Evolutionary conservation across 225 moss, liverwort and hornwort genomes (phyloP), one percentile per base, ranked within the genome.

Genomic region (Rhytidiadelphus loreus): DNA sequence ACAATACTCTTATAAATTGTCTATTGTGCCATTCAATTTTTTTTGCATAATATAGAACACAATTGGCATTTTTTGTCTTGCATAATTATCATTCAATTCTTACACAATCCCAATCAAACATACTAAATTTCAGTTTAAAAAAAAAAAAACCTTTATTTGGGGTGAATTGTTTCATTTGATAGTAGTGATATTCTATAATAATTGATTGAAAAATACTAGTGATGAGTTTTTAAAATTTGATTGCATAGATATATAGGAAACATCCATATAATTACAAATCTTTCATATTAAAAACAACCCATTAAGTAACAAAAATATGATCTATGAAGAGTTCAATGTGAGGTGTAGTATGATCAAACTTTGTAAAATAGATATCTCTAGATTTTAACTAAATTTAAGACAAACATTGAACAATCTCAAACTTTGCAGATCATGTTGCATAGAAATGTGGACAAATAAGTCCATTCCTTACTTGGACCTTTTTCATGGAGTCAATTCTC

Each of bases 191-290:
- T 37, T 22, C 22, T 3, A 11, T 68, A 4, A n/a, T n/a, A n/a
- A 12, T 68, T 35, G 20, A 65, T 64, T 66, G 35, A 65, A 66
- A 20, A 66, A 12, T 5, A 66, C 21, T 21, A 4, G 64, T 64
- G 7, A 64, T 33, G 2, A 21, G 3, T 37, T 66, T 66, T 37
- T 64, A 7, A 5, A n/a, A n/a, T 68, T n/a, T 0, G 0, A n/a
- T n/a, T 68, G 12, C 7, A n/a, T 11, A 66, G 2, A 37, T 66
- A 37, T 66, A 20, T 20, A 35, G 11, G 19, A 65, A 21, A 22
- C n/a, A 68, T 68, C 12, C 7, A n/a, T 22, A 7, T 3, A n/a
- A n/a, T n/a, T n/a, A 5, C 37, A 37, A 20, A 68, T 68, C 20
- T 68, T 9, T 66, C 11, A 21, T 11, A 2, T 6, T 18, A 37